Evolutionary conservation across 768 basidiomycete species (phyloP), one percentile per base, ranked within the genome.

Genomic region (Lyophyllum shimeji): DNA sequence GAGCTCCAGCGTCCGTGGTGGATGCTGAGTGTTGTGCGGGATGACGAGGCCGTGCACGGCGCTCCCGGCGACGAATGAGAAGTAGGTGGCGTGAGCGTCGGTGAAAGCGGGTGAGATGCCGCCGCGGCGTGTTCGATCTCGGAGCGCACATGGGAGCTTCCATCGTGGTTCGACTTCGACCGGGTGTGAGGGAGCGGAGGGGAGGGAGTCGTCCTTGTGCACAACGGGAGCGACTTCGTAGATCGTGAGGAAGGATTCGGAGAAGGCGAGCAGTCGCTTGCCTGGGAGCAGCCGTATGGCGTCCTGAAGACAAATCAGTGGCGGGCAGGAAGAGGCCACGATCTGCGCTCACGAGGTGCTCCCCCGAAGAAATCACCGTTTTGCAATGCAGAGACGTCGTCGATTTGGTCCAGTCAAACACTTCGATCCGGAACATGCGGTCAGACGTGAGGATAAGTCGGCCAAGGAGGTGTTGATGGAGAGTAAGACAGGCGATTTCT

Each of bases 261-360:
- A 48, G n/a, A 58, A 53, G 20, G 47, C 33, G 8, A 58, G 13
- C 21, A 58, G 46, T 46, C 42, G 46, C 3, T 53, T 23, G 8
- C 34, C 40, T 11, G 57, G 44, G 25, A 58, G 48, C 15, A 58
- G 33, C 13, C 39, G 53, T 18, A 55, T 52, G 23, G 50, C 49
- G 39, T 50, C 33, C 57, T 59, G 18, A 6, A 23, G 12, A 15
- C 24, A n/a, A 42, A 23, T 59, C 17, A 53, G 48, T 6, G 27
- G 17, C n/a, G 11, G 31, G 7, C 21, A 45, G n/a, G 9, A 6
- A 24, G 43, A 21, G 13, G 46, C 18, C 4, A n/a, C 12, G 8
- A 15, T n/a, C n/a, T n/a, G 17, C 12, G 45, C 53, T 31, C 46
- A 59, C 25, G 37, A 29, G 24, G n/a, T 47, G 9, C 39, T 33